Percentiles rank a stretch among this genome's conserved stretches.
Evolutionary conservation across 202 grass and related monocot genomes (phyloP).

Genomic region (Digitaria exilis): DNA sequence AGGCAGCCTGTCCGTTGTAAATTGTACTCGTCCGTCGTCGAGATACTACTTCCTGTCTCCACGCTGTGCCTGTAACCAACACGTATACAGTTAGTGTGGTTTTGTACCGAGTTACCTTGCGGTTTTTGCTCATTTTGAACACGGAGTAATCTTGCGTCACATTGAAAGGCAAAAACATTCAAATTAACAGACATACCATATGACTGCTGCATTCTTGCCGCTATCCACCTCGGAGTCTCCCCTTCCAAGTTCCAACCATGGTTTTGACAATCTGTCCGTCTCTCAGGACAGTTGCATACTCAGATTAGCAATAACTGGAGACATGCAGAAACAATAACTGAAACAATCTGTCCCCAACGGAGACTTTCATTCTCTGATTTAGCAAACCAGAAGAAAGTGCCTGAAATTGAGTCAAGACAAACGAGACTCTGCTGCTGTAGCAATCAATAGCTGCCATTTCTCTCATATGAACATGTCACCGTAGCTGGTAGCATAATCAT

Average conservation of each 20-base stretch:
- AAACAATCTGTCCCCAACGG: too few species aligned
- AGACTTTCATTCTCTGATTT: neutral
- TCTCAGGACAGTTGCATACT: too few species aligned
- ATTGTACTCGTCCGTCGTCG: too few species aligned
- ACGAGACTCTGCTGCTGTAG: neutral
- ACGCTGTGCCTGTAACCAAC: neutral
- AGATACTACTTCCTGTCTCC: neutral
- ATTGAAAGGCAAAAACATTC: too few species aligned
- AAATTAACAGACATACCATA: neutral
- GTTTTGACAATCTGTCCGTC: neutral
- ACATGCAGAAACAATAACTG: too few species aligned
- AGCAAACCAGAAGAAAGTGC: neutral
- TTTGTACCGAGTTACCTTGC: neutral
- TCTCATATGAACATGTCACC: slow-evolving; percentile 17
- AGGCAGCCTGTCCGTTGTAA: too few species aligned
- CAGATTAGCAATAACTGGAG: too few species aligned
- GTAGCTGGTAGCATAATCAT: slow-evolving; percentile 15
- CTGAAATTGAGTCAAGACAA: neutral
- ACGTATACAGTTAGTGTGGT: neutral
- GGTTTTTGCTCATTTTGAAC: too few species aligned
- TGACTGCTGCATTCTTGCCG: neutral
- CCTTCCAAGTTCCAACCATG: neutral
- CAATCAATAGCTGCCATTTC: neutral
- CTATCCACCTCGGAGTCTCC: neutral
- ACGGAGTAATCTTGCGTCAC: too few species aligned